Percentiles rank a stretch among this genome's conserved stretches.
These are phyloP conservation scores for Fusarium torreyae DNA, from an alignment of 2,329 filamentous ascomycete genomes.

Conservation along the genomic window DNA sequence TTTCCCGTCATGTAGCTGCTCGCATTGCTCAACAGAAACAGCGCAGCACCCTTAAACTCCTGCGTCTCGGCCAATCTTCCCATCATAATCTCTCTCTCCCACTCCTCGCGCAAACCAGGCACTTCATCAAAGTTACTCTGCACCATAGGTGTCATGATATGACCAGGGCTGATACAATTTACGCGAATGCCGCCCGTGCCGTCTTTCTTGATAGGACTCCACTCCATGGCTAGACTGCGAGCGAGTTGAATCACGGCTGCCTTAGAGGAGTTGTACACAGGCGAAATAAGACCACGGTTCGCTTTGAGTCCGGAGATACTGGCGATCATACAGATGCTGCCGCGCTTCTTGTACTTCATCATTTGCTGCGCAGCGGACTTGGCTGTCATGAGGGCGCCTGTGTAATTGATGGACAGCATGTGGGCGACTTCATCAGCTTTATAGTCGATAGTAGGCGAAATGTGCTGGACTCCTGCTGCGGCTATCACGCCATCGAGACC, in stretches of 20 bases:
- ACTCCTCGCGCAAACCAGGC: slow-evolving; percentile 76
- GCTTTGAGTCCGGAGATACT: slow-evolving; percentile 79
- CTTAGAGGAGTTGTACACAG: slow-evolving; percentile 85
- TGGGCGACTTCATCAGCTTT: slow-evolving; percentile 80
- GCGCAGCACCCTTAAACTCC: slow-evolving; percentile 79
- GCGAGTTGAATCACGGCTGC: slow-evolving; percentile 80
- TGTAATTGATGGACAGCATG: slow-evolving; percentile 89
- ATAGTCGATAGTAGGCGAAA: slow-evolving; percentile 86
- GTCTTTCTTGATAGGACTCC: slow-evolving; percentile 56
- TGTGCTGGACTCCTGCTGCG: slow-evolving; percentile 82
- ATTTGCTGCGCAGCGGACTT: slow-evolving; percentile 87
- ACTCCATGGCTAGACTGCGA: slow-evolving; percentile 80
- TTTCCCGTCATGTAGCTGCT: slow-evolving; percentile 82
- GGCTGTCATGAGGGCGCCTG: slow-evolving; percentile 86
- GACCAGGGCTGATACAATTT: slow-evolving; percentile 85
- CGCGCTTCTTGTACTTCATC: slow-evolving; percentile 70
- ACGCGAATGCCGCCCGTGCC: slow-evolving; percentile 80
- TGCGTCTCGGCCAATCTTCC: slow-evolving; percentile 76
- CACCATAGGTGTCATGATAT: slow-evolving; percentile 88
- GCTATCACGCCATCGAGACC: slow-evolving; percentile 85
- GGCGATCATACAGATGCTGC: slow-evolving; percentile 76
- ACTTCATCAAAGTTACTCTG: slow-evolving; percentile 81
- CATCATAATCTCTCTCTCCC: slow-evolving; percentile 91
- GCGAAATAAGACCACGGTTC: slow-evolving; percentile 71
- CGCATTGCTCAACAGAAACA: slow-evolving; percentile 81